phyloP scores from a whole-genome alignment of 1,284 basidiomycete genomes.

The Pseudozyma hubeiensis region DNA sequence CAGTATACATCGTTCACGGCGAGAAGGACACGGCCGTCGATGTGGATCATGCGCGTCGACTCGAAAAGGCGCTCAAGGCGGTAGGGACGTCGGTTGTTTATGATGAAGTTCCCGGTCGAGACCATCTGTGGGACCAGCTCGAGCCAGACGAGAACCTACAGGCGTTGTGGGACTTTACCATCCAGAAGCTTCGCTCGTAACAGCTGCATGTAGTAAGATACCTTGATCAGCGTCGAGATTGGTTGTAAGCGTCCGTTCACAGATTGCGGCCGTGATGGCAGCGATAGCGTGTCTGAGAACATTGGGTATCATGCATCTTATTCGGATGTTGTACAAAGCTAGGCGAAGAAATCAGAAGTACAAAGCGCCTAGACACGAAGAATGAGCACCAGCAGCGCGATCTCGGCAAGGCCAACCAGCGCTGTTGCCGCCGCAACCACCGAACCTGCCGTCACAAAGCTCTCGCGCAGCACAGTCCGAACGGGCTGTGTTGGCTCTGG shows the following conservation, averaged over 20 bases:
- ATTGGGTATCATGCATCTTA: slow-evolving; percentile 11
- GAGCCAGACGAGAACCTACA: slow-evolving; percentile 46
- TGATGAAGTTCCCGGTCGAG: slow-evolving; percentile 42
- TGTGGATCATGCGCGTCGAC: slow-evolving; percentile 42
- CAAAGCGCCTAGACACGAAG: slow-evolving; percentile 21
- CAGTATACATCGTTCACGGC: slow-evolving; percentile 54
- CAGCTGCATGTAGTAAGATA: too few species aligned
- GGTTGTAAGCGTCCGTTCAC: too few species aligned
- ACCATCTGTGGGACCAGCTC: slow-evolving; percentile 51
- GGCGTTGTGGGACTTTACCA: slow-evolving; percentile 34
- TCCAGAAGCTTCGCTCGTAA: slow-evolving; percentile 25
- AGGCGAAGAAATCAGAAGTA: neutral
- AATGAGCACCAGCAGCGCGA: slow-evolving; percentile 76
- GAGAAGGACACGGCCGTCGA: slow-evolving; percentile 53
- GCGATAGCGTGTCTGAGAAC: neutral
- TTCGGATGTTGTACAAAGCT: neutral
- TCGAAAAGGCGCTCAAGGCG: slow-evolving; percentile 36
- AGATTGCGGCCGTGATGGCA: too few species aligned
- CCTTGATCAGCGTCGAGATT: neutral
- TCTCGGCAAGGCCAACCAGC: slow-evolving; percentile 76
- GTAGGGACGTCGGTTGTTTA: slow-evolving; percentile 27
- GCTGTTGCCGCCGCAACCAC: slow-evolving; percentile 76
- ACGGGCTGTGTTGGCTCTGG: slow-evolving; percentile 60
- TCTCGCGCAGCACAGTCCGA: slow-evolving; percentile 75
- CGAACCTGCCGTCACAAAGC: slow-evolving; percentile 83